These are phyloP conservation scores for Hepatocystis sp. DNA, from an alignment of 169 alveolate species.

Conservation along the genomic window DNA sequence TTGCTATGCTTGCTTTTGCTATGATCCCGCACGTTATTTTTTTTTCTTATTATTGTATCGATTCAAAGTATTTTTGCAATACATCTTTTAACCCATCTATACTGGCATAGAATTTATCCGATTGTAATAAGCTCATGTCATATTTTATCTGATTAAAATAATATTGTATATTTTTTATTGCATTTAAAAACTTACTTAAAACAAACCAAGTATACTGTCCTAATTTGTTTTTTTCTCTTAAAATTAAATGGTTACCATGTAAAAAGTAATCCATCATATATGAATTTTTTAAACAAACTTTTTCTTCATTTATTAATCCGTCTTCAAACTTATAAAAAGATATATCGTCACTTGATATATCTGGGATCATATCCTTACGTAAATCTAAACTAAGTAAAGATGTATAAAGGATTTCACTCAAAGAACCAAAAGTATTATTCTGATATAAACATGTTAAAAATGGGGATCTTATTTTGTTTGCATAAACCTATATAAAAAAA, in stretches of 20 bases:
- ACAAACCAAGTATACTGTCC: conserved; percentile 87
- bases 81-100: conserved; percentile 27
- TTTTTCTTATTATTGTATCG: conserved; percentile 13
- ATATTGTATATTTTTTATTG: conserved; percentile 78
- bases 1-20: not conserved
- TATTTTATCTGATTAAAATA: conserved; percentile 46
- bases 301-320: conserved; percentile 60
- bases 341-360: conserved; percentile 27
- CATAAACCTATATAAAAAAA: conserved; percentile 16
- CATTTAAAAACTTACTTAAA: conserved; percentile 76
- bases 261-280: conserved; percentile 83
- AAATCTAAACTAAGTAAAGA: conserved; percentile 35
- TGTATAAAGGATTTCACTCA: conserved; percentile 62
- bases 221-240: conserved; percentile 81
- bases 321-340: conserved; percentile 58
- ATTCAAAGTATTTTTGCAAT: conserved; percentile 52
- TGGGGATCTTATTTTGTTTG: conserved; percentile 60
- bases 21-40: not conserved
- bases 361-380: conserved; percentile 55
- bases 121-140: conserved; percentile 22
- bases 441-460: conserved; percentile 42
- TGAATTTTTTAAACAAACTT: conserved; percentile 77
- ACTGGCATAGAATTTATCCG: conserved; percentile 47
- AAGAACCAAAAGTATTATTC: conserved; percentile 12
- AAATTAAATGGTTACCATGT: conserved; percentile 80